Evolutionary conservation across 176 grass and related monocot genomes (phyloP), one percentile per base, ranked within the genome.

Genomic region (Carex littledalei): DNA sequence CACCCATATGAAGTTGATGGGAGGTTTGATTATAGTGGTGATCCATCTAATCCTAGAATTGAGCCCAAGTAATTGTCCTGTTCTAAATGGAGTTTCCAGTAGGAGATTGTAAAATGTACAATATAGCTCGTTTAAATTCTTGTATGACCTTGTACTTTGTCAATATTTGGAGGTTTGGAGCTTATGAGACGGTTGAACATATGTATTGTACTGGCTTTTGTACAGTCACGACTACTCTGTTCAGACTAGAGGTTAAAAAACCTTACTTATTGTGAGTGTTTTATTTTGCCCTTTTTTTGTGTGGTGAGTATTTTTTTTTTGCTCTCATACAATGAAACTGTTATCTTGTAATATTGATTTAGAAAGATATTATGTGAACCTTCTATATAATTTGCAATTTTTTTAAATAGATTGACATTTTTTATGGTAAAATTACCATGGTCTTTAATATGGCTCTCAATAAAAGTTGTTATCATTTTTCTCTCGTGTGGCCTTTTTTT

Each of bases 1-100:
- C 92, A 94, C 75, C 92, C 92, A 0, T 94, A 91, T 14, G 79
- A 77, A 29, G 63, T 72, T n/a, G 85, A 94, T 34, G 86, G 70
- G 68, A 20, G 50, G 1, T 91, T 89, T 49, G 89, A 91, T 2
- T 91, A 91, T 71, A 91, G 92, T 31, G 86, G 79, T 60, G 84
- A 84, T 13, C 2, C 87, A 59, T 71, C 87, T 55, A 87, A 88
- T 4, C 18, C 20, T 6, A 87, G 84, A 86, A 82, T 88, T 63
- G 84, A 90, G 18, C 84, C 90, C n/a, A 94, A 90, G 85, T 92
- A 80, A 92, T 31, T 10, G 12, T 56, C 24, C 5, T 57, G 50
- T 8, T 57, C 74, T 57, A 78, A 78, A 32, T 34, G 0, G 52
- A 78, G 74, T 78, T 78, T 22, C 1, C 14, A 57, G 34, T 34